Evolutionary conservation across 2,329 filamentous ascomycete species (phyloP).

Genomic region (Diaporthe vexans): DNA sequence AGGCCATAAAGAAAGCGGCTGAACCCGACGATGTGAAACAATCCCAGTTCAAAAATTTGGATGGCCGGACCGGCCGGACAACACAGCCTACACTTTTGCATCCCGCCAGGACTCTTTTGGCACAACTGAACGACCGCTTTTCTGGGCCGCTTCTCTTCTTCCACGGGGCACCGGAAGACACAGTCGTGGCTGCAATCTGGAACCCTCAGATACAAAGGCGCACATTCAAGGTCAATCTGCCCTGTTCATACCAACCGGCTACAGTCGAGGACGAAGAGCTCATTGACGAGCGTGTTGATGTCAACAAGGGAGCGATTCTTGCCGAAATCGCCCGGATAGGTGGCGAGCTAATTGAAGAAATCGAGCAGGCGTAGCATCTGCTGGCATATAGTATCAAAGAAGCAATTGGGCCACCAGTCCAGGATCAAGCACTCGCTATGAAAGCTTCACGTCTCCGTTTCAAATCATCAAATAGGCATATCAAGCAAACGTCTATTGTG

Average conservation of each 20-base stretch:
- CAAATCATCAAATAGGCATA: too few species aligned
- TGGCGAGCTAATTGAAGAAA: slow-evolving; percentile 75
- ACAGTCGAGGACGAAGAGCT: slow-evolving; percentile 48
- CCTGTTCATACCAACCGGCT: slow-evolving; percentile 74
- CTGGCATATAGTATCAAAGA: background rate
- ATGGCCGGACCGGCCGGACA: slow-evolving; percentile 64
- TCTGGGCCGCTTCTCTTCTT: slow-evolving; percentile 84
- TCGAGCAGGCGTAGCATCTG: slow-evolving; percentile 62
- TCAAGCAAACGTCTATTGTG: background rate
- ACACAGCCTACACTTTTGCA: slow-evolving; percentile 67
- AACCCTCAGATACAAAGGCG: slow-evolving; percentile 68
- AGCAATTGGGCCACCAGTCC: background rate
- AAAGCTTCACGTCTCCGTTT: too few species aligned
- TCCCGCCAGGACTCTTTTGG: slow-evolving; percentile 73
- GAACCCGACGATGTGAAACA: slow-evolving; percentile 51
- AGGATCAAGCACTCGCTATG: background rate
- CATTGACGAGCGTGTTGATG: slow-evolving; percentile 64
- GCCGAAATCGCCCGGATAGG: slow-evolving; percentile 80
- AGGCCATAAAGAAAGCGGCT: slow-evolving; percentile 60
- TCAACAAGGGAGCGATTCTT: slow-evolving; percentile 78
- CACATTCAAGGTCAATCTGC: slow-evolving; percentile 78
- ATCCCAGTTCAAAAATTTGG: slow-evolving; percentile 84
- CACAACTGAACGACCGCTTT: slow-evolving; percentile 78
- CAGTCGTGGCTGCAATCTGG: slow-evolving; percentile 71
- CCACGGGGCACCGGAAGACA: slow-evolving; percentile 72